Evolutionary conservation across 495 filamentous ascomycete species (phyloP).

Genomic region (Podospora pseudopauciseta): DNA sequence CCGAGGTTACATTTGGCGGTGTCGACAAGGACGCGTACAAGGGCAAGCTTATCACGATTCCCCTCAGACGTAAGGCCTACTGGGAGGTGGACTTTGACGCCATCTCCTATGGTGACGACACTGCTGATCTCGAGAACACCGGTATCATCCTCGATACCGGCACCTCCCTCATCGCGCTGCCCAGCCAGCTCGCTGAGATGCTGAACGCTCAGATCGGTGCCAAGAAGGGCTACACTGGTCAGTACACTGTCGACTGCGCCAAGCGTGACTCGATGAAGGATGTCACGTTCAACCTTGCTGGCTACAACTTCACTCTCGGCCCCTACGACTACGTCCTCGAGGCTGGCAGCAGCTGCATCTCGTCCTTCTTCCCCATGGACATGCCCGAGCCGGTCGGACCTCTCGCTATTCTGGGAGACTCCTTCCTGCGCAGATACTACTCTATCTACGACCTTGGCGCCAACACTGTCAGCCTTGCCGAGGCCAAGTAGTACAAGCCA

Average conservation of each 20-base stretch:
- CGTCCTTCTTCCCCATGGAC: slow-evolving; percentile 97
- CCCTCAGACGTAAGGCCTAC: slow-evolving; percentile 96
- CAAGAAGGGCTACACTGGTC: slow-evolving; percentile 92
- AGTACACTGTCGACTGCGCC: slow-evolving; percentile 88
- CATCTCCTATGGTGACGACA: slow-evolving; percentile 78
- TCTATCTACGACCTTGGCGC: slow-evolving; percentile 91
- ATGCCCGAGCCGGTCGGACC: slow-evolving; percentile 89
- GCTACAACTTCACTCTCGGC: slow-evolving; percentile 85
- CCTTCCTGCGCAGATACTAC: slow-evolving; percentile 97
- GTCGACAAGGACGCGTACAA: slow-evolving; percentile 81
- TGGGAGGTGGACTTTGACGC: slow-evolving; percentile 98
- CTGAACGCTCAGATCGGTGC: slow-evolving; percentile 97
- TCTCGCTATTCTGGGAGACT: slow-evolving; percentile 92
- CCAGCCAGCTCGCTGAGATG: slow-evolving; percentile 88
- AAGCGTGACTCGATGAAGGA: slow-evolving; percentile 81
- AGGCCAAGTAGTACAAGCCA: slow-evolving; percentile 53
- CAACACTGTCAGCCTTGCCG: slow-evolving; percentile 80
- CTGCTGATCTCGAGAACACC: slow-evolving; percentile 85
- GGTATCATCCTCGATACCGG: slow-evolving; percentile 98
- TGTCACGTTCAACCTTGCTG: slow-evolving; percentile 78
- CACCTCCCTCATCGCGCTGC: slow-evolving; percentile 95
- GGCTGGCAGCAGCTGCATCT: slow-evolving; percentile 92
- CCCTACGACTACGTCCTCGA: slow-evolving; percentile 95
- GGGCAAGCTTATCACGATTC: slow-evolving; percentile 87
- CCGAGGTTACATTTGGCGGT: slow-evolving; percentile 89